phyloP scores from a whole-genome alignment of 139 green algal genomes.

The Chlorella sp. region DNA sequence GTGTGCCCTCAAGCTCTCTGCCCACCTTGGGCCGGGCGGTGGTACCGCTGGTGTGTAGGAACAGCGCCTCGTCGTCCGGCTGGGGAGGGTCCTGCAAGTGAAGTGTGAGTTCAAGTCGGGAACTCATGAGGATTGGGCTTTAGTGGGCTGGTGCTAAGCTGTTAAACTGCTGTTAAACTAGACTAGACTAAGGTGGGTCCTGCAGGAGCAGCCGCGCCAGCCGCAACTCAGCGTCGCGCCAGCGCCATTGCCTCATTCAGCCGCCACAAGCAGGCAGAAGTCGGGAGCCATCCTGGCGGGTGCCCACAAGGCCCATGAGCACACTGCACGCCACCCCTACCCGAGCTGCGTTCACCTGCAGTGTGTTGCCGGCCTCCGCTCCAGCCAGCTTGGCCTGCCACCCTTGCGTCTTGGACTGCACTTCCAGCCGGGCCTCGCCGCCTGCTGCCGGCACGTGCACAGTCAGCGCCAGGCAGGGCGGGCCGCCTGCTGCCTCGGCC shows the following conservation, averaged over 20 bases:
- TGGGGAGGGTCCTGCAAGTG: conserved; percentile 41
- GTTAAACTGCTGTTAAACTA: too few relatives aligned
- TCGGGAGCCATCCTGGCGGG: too few relatives aligned
- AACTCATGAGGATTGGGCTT: too few relatives aligned
- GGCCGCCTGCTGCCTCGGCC: background rate
- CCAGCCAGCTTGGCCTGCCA: background rate
- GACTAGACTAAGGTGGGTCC: too few relatives aligned
- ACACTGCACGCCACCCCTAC: background rate
- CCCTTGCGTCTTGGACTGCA: background rate
- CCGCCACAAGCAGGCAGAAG: too few relatives aligned
- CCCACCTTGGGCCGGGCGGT: conserved; percentile 77
- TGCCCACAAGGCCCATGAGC: too few relatives aligned
- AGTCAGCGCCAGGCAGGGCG: background rate
- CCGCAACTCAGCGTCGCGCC: too few relatives aligned
- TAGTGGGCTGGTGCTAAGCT: too few relatives aligned
- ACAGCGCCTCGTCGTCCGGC: conserved; percentile 69
- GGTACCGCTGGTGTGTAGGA: conserved; percentile 91
- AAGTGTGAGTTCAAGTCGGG: too few relatives aligned
- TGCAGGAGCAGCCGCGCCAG: too few relatives aligned
- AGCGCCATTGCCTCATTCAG: too few relatives aligned
- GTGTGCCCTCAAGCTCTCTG: too few relatives aligned
- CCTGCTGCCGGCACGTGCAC: background rate
- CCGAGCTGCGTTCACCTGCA: background rate
- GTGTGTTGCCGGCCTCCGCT: background rate
- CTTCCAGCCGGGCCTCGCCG: background rate